Base-by-base conservation (phyloP, 371 early-diverging fungal species). In the Batrachochytrium dendrobatidis region DNA sequence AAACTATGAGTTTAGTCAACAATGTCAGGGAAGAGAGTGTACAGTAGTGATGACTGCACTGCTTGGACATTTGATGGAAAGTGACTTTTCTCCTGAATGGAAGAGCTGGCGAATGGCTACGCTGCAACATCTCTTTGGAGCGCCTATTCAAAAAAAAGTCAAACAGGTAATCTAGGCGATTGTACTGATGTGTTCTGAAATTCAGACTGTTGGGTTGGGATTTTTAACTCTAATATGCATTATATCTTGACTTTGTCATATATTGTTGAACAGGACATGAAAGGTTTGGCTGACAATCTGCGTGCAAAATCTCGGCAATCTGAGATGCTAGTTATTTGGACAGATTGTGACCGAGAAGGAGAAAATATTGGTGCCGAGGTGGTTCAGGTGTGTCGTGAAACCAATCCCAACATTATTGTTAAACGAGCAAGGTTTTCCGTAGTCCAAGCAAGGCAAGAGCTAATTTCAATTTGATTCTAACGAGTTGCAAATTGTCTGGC, bases 341-440 rank as follows among this genome's bases (percentile, higher is more conserved):
- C 99, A 0, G 99, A 99, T 82, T 98, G 99, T 68, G 99, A 99
- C 79, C 83, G 96, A 39, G 99, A 99, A 73, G 99, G 99, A 20
- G 99, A 99, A 63, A 88, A 92, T 50, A 99, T 99, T 66, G 99
- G 98, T 12, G 68, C 71, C 6, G 98, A 99, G 65, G 83, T 96
- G 17, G 83, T 74, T 0, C 69, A 81, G 6, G 69, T 92, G 0
- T 91, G 92, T 54, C 66, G 61, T n/a, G 29, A 53, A 20, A 77
- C 67, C 0, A 93, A 94, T 54, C 73, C 78, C 3, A 53, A 75
- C 7, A 74, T 98, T 1, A 35, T 57, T 20, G 83, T 94, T 12
- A 80, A 78, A 69, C 70, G 94, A 43, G 92, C 94, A 0, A 73
- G 80, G 18, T 94, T 91, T 64, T 90, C 91, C 4, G 83, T 89